Percentiles rank a stretch among this genome's conserved stretches.
Evolutionary conservation across 2,329 filamentous ascomycete species (phyloP).

Genomic region (Bertia moriformis): DNA sequence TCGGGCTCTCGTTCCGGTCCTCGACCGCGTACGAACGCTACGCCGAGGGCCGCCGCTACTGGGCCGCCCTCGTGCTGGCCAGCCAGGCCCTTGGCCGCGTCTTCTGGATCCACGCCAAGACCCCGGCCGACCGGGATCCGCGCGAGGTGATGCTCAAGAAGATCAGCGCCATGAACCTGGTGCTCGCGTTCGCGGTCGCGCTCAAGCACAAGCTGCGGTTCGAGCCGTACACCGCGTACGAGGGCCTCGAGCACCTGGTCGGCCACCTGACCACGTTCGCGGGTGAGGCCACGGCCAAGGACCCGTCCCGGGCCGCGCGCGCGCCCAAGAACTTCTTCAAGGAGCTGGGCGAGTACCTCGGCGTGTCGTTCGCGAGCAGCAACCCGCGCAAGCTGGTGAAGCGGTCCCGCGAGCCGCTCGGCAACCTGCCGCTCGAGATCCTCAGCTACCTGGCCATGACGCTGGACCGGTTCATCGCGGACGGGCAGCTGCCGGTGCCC

Average conservation of each 20-base stretch:
- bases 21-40: constrained; percentile 67
- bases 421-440: constrained; percentile 74
- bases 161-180: constrained; percentile 54
- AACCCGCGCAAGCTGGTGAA: constrained; percentile 71
- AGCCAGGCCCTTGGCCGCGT: constrained; percentile 56
- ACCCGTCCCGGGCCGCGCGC: constrained; percentile 17
- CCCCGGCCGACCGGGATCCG: constrained; percentile 44
- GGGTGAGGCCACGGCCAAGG: constrained; percentile 28
- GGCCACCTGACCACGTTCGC: constrained; percentile 66
- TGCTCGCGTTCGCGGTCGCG: constrained; percentile 63
- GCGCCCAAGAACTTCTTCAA: constrained; percentile 41
- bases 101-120: constrained; percentile 66
- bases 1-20: constrained; percentile 64
- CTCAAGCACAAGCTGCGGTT: constrained; percentile 75
- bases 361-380: constrained; percentile 60
- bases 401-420: constrained; percentile 55
- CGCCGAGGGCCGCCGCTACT: constrained; percentile 47
- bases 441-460: constrained; percentile 58
- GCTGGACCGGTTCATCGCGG: constrained; percentile 42
- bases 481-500: constrained; percentile 36
- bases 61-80: constrained; percentile 46
- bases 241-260: constrained; percentile 57
- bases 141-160: constrained; percentile 52
- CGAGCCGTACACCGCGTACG: constrained; percentile 66
- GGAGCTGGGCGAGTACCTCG: constrained; percentile 55